A percentile compares a stretch with the other conserved stretches of the same genome.
Conservation (phyloP, 2,329 filamentous ascomycete genomes). For the Stagonosporopsis vannaccii region DNA sequence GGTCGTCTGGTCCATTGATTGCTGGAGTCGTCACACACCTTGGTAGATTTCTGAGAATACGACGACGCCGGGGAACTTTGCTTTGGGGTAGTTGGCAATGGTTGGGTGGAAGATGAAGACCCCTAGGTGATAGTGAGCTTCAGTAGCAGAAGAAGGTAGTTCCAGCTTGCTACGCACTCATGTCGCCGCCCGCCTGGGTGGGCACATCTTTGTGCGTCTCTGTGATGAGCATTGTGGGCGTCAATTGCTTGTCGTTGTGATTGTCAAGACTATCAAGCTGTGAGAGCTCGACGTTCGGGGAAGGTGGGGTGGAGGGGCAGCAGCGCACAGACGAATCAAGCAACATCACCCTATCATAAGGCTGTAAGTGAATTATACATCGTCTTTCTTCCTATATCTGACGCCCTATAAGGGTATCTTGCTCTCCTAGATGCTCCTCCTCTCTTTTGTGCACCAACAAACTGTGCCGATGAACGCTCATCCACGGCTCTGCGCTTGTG, state of each 20-base stretch:
- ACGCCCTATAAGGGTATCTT: slow-evolving; percentile 5
- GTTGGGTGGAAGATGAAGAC: slow-evolving; percentile 89
- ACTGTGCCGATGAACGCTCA: slow-evolving; percentile 18
- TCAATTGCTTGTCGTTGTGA: neutral
- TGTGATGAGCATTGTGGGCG: slow-evolving; percentile 62
- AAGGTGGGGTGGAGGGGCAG: slow-evolving; percentile 21
- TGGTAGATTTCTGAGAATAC: slow-evolving; percentile 97
- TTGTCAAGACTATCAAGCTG: slow-evolving; percentile 1
- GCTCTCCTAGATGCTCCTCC: slow-evolving; percentile 8
- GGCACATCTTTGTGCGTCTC: slow-evolving; percentile 67
- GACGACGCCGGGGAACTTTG: slow-evolving; percentile 86
- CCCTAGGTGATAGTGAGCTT: slow-evolving; percentile 59
- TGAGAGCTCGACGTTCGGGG: slow-evolving; percentile 3
- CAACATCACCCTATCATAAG: neutral
- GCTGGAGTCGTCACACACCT: slow-evolving; percentile 62
- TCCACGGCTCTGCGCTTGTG: slow-evolving; percentile 22
- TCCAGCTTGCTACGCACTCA: slow-evolving; percentile 55
- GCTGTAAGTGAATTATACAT: slow-evolving; percentile 5
- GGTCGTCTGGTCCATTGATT: too few species aligned
- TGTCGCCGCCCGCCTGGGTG: slow-evolving; percentile 65
- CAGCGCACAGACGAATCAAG: neutral
- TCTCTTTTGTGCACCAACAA: slow-evolving; percentile 14
- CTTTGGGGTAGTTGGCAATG: slow-evolving; percentile 84
- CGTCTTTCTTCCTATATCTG: slow-evolving; percentile 11
- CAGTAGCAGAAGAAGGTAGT: neutral